phyloP scores from a whole-genome alignment of 179 eudicot species.

The Silene noctiflora region DNA sequence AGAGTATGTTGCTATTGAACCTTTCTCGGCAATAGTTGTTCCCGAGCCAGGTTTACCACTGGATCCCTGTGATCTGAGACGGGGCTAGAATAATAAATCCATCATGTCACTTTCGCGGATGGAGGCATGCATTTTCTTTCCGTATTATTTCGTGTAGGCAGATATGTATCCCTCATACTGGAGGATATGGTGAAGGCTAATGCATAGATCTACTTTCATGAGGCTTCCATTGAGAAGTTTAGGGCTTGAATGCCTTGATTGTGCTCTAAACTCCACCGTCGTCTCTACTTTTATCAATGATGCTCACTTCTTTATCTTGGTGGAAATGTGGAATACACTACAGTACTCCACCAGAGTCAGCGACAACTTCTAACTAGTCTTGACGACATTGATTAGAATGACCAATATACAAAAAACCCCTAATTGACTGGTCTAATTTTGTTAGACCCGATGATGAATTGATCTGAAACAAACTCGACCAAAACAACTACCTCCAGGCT shows the following conservation, averaged over 20 bases:
- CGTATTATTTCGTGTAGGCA: neutral
- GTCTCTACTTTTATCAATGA: no score
- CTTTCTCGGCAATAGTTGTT: neutral
- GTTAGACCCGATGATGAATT: no score
- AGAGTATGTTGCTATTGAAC: neutral
- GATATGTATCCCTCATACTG: slow-evolving; percentile 10
- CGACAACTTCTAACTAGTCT: no score
- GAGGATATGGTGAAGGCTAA: neutral
- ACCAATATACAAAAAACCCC: no score
- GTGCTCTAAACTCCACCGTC: neutral
- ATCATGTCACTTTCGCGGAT: neutral
- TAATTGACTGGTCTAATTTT: no score
- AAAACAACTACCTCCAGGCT: no score
- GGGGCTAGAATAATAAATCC: slow-evolving; percentile 11
- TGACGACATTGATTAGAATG: no score
- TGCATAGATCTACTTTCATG: neutral
- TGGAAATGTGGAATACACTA: no score
- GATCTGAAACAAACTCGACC: no score
- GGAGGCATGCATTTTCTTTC: neutral
- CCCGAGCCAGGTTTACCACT: neutral
- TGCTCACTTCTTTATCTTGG: no score
- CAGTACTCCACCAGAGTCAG: no score
- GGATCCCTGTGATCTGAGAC: neutral
- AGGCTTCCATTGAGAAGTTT: neutral
- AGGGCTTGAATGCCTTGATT: neutral